Conservation (phyloP, 805 yeast genomes). For the Yarrowia sp. region DNA sequence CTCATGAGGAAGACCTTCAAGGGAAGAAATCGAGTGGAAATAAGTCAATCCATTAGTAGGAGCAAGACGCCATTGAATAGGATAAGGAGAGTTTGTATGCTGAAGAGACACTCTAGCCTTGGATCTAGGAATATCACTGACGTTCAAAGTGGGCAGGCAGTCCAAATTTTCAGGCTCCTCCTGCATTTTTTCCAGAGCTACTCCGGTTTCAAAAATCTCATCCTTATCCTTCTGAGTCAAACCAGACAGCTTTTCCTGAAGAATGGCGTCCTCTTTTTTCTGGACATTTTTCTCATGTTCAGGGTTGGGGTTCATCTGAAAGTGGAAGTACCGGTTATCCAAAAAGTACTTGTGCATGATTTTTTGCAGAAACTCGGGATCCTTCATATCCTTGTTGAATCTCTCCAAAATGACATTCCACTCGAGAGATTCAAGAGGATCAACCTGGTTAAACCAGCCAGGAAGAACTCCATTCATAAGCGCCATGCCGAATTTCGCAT, state of each 20-base stretch:
- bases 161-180: constrained; percentile 68
- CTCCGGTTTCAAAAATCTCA: constrained; percentile 59
- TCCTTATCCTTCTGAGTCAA: constrained; percentile 58
- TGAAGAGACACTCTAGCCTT: not conserved
- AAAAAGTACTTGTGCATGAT: constrained; percentile 55
- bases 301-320: constrained; percentile 70
- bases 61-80: constrained; percentile 25
- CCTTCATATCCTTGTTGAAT: constrained; percentile 61
- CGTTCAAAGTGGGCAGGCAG: constrained; percentile 72
- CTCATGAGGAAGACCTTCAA: constrained; percentile 58
- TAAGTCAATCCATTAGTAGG: constrained; percentile 62
- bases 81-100: constrained; percentile 1
- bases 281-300: constrained; percentile 51
- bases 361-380: constrained; percentile 60
- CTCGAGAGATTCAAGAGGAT: constrained; percentile 66
- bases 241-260: constrained; percentile 45
- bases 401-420: constrained; percentile 58
- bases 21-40: constrained; percentile 61
- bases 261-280: constrained; percentile 55
- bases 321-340: constrained; percentile 60
- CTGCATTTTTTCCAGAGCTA: constrained; percentile 60
- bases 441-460: constrained; percentile 79
- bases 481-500: constrained; percentile 84
- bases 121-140: constrained; percentile 65
- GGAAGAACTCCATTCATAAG: constrained; percentile 72